phyloP scores from a whole-genome alignment of 2,329 filamentous ascomycete species.

The Xylariales sp. region DNA sequence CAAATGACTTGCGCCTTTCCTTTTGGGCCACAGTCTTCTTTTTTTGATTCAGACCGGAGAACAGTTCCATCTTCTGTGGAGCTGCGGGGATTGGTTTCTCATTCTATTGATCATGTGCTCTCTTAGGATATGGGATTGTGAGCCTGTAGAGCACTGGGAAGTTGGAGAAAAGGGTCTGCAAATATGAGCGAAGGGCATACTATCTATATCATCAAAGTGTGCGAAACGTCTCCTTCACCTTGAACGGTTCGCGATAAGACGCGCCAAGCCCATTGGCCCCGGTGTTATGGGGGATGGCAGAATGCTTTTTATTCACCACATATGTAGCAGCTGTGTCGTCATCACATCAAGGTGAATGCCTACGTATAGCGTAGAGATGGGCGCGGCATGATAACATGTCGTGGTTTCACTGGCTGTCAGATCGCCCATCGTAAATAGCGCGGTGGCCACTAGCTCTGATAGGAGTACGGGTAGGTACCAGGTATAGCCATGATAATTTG shows the following conservation, averaged over 20 bases:
- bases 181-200: background rate
- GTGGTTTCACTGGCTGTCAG: slow-evolving; percentile 22
- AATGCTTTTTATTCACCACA: background rate
- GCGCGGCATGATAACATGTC: slow-evolving; percentile 24
- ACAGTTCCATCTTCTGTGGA: slow-evolving; percentile 9
- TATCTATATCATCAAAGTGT: slow-evolving; percentile 23
- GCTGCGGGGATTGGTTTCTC: background rate
- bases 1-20: slow-evolving; percentile 45
- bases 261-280: slow-evolving; percentile 21
- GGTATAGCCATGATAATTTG: too few relatives aligned
- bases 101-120: slow-evolving; percentile 14
- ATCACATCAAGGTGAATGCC: slow-evolving; percentile 15
- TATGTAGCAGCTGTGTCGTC: slow-evolving; percentile 26
- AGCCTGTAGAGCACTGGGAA: background rate
- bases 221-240: background rate
- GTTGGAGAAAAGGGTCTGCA: background rate
- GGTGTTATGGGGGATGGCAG: background rate
- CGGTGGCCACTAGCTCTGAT: too few relatives aligned
- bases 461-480: too few relatives aligned
- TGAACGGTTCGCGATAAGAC: slow-evolving; percentile 19
- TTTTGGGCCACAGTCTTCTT: slow-evolving; percentile 22
- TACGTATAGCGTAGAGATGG: slow-evolving; percentile 10
- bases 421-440: background rate
- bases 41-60: slow-evolving; percentile 13
- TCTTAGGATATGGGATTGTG: background rate